Evolutionary conservation across 2,329 filamentous ascomycete species (phyloP).

Genomic region (Diaporthe batatas): DNA sequence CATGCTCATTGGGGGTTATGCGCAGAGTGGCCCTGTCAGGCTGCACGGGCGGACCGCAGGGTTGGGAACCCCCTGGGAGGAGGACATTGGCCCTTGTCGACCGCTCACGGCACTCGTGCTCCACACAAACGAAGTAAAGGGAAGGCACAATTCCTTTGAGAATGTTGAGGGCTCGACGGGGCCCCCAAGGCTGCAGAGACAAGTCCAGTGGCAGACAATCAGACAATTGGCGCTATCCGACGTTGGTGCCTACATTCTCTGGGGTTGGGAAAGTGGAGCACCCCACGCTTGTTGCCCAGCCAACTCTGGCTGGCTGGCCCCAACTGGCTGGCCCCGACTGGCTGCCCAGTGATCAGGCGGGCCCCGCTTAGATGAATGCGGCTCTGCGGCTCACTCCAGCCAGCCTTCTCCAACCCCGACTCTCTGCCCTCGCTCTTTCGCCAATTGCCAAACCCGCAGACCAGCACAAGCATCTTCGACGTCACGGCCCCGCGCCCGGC

Average conservation of each 20-base stretch:
- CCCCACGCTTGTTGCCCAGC: conserved; percentile 7
- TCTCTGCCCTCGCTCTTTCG: not conserved
- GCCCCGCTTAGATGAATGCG: too few species aligned
- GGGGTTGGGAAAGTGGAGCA: not conserved
- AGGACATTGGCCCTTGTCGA: not conserved
- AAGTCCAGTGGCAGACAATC: not conserved
- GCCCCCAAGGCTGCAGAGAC: conserved; percentile 17
- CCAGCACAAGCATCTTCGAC: not conserved
- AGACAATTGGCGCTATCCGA: conserved; percentile 2
- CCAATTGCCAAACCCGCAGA: conserved; percentile 6
- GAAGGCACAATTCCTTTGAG: not conserved
- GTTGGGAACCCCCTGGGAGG: not conserved
- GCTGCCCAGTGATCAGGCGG: too few species aligned
- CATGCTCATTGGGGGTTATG: conserved; percentile 24
- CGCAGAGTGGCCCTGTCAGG: conserved; percentile 8
- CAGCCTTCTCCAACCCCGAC: too few species aligned
- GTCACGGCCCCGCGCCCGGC: not conserved
- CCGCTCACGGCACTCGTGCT: conserved; percentile 5
- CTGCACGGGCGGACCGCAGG: conserved; percentile 11
- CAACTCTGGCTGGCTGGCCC: too few species aligned
- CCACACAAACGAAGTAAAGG: too few species aligned
- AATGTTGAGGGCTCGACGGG: not conserved
- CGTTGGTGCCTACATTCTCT: conserved; percentile 20
- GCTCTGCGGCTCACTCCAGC: too few species aligned
- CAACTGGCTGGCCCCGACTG: too few species aligned